Base-by-base conservation (phyloP, 805 yeast species). In the Ascoidea rubescens region DNA sequence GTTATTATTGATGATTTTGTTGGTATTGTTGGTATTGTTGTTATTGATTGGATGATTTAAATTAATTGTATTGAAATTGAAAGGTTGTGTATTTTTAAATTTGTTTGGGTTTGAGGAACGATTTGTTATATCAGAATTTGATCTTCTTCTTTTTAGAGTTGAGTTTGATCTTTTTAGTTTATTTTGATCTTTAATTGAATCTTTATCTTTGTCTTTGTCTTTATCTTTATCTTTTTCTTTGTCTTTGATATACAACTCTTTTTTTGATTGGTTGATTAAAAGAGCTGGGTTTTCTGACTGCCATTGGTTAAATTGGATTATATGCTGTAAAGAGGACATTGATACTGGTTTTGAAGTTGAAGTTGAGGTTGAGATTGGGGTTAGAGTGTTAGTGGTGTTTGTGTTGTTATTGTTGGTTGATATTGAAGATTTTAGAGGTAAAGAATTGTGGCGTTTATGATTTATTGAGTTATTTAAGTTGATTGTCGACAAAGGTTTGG, bases 301-400 rank as follows among this genome's bases (percentile, higher is more conserved):
- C 80, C 81, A 77, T 60, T 77, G 81, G 57, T 77, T 80, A 61
- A 77, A 77, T 57, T 76, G 81, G 37, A 76, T 73, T 6, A 75
- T 66, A 54, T 74, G 78, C 59, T 75, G 80, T 54, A 72, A 68
- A 12, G 63, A 54, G 5, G 59, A 32, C 42, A 54, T 54, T 5
- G 17, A 49, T 30, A 33, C 32, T 14, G 53, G 55, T 42, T 16
- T 10, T 12, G 12, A 28, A 37, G 49, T 10, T 16, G 21, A 8
- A 2, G 16, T 8, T 12, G 32, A 49, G n/a, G 58, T 52, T 14
- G 57, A 56, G n/a, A n/a, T 14, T 62, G 55, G 1, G 58, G 53
- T 28, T 57, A 56, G n/a, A 60, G 52, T n/a, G 60, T 44, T 56
- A 51, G 5, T 58, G 56, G 30, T 52, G 59, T 12, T 49, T 56